These are phyloP conservation scores for Boletus hoseneyae DNA, from an alignment of 1,284 basidiomycete species.

Conservation along the genomic window DNA sequence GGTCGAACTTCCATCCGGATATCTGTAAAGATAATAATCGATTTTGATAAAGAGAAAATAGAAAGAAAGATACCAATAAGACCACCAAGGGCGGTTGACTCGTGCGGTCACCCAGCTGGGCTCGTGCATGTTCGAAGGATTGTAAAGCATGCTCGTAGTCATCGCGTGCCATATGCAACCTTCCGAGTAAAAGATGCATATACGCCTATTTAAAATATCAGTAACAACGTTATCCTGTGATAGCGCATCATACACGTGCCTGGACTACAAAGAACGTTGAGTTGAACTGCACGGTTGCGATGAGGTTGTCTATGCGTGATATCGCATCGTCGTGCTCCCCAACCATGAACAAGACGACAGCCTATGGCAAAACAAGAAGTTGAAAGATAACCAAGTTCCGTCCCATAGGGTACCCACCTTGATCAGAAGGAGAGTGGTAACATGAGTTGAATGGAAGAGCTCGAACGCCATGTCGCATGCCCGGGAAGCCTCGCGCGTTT, in stretches of 20 bases:
- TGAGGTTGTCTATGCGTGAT: conserved; percentile 4
- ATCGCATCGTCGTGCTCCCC: conserved; percentile 1
- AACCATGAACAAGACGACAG: conserved; percentile 5
- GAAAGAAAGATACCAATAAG: neutral
- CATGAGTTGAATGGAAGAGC: neutral
- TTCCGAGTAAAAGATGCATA: conserved; percentile 1
- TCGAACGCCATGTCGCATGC: neutral
- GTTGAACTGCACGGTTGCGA: neutral
- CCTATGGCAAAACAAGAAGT: neutral
- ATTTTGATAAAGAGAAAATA: no score
- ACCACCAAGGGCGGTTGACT: neutral
- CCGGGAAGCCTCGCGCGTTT: neutral
- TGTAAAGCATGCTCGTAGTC: neutral
- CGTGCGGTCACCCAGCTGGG: neutral
- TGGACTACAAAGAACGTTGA: neutral
- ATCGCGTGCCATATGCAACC: neutral
- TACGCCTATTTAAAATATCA: conserved; percentile 2
- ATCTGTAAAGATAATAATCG: neutral
- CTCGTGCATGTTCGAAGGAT: conserved; percentile 1
- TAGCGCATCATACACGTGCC: neutral
- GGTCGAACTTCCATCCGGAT: conserved; percentile 10
- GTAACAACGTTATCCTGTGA: neutral
- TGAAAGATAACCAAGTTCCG: no score
- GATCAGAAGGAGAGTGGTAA: neutral
- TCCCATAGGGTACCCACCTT: neutral